Evolutionary conservation across 2,329 filamentous ascomycete genomes (phyloP).

Genomic region (Ceratocystis alfenasii): DNA sequence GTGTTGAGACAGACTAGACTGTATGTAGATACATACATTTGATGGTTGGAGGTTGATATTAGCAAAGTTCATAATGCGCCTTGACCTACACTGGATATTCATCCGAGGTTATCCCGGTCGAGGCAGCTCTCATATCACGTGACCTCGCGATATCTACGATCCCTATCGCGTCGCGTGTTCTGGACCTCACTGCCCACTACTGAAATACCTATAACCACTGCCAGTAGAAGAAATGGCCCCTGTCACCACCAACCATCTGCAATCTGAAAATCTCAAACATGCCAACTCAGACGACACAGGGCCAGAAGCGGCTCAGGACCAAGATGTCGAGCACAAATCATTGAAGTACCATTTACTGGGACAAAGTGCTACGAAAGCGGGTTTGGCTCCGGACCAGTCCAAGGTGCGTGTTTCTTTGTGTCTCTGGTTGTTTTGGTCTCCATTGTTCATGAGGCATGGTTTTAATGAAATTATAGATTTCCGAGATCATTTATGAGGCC

Average conservation of each 20-base stretch:
- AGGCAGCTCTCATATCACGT: not conserved
- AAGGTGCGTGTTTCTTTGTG: conserved; percentile 41
- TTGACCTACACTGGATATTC: too few species aligned
- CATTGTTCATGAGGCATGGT: not conserved
- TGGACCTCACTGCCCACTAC: not conserved
- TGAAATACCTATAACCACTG: not conserved
- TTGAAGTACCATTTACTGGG: conserved; percentile 85
- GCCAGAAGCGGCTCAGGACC: not conserved
- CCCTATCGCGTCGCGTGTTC: not conserved
- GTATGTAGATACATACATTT: too few species aligned
- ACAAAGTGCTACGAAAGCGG: conserved; percentile 84
- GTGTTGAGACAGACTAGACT: too few species aligned
- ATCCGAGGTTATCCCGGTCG: too few species aligned
- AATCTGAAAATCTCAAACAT: not conserved
- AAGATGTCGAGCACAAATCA: conserved; percentile 37
- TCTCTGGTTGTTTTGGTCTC: too few species aligned
- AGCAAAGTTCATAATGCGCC: too few species aligned
- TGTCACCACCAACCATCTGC: too few species aligned
- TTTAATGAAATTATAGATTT: conserved; percentile 45
- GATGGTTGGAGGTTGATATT: too few species aligned
- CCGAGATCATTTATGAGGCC: conserved; percentile 91
- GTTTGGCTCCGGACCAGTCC: conserved; percentile 85
- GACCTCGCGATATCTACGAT: not conserved
- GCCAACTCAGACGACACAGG: not conserved
- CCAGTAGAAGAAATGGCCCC: too few species aligned